Evolutionary conservation across 805 yeast genomes (phyloP).

Genomic region (Lipomyces mesembrius): DNA sequence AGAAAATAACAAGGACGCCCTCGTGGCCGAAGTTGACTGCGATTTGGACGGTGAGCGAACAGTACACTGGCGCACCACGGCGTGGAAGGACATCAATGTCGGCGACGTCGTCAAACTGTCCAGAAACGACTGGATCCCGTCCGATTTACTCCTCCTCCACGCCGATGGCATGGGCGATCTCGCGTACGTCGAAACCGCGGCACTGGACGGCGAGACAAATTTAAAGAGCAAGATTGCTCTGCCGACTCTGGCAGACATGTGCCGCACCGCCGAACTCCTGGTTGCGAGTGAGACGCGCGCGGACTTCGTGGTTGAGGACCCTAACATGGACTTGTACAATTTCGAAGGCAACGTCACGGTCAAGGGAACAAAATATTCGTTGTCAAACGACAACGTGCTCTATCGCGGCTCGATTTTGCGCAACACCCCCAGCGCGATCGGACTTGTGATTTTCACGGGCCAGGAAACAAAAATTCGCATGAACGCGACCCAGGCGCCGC

Average conservation of each 20-base stretch:
- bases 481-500: constrained; percentile 88
- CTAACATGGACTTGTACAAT: constrained; percentile 86
- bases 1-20: constrained; percentile 68
- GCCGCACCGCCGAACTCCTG: constrained; percentile 57
- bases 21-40: constrained; percentile 43
- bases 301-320: constrained; percentile 78
- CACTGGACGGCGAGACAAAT: constrained; percentile 96
- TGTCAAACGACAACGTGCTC: constrained; percentile 80
- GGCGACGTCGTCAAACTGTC: constrained; percentile 79
- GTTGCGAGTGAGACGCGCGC: constrained; percentile 52
- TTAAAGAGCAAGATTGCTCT: constrained; percentile 76
- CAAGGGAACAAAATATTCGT: constrained; percentile 55
- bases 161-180: constrained; percentile 63
- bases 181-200: constrained; percentile 91
- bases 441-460: constrained; percentile 89
- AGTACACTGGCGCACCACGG: constrained; percentile 44
- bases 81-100: constrained; percentile 83
- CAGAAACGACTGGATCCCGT: constrained; percentile 92
- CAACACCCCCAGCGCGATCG: constrained; percentile 75
- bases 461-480: constrained; percentile 94
- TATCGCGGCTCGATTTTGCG: constrained; percentile 90
- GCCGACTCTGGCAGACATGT: constrained; percentile 58
- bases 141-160: constrained; percentile 77
- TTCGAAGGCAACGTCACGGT: constrained; percentile 69
- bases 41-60: constrained; percentile 12